Evolutionary conservation across 1,284 basidiomycete species (phyloP), one percentile per base, ranked within the genome.

Genomic region (Marasmius oreades): DNA sequence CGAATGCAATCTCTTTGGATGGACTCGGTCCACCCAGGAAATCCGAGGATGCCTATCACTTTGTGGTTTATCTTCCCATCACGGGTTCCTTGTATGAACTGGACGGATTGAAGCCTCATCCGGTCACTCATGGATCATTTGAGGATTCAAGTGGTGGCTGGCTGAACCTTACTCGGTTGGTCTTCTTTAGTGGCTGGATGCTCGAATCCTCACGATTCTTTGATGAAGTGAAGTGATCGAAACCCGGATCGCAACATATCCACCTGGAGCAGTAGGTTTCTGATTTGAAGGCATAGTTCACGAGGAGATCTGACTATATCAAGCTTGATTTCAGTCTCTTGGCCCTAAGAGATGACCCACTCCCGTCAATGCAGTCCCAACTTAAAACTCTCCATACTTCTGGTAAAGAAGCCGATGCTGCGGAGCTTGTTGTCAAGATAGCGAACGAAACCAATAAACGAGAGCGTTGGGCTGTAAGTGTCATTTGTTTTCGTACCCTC

Each of bases 301-400:
- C 18, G 16, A 8, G n/a, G 28, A 4, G 52, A 11, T 48, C 48
- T 20, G 20, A 53, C 42, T 28, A 47, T 56, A 39, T 51, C 57
- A 58, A 94, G 91, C 77, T 96, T 59, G 91, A 95, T 70, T 97
- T 97, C 77, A 95, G 90, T 71, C 81, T 97, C 37, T 82, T 95
- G 50, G 92, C 92, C 5, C 76, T 97, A 42, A 85, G 88, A 57
- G 85, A 90, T 54, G 91, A 93, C 66, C 88, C 90, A 18, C 66
- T 94, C 18, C 88, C 90, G 18, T 66, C 71, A 6, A 76, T 95
- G 24, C 78, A 86, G 66, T 68, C 74, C 23, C 81, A 86, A 58
- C 69, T 93, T 24, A 70, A 75, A 52, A 66, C 63, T 61, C 71
- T 67, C 63, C 85, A 76, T 69, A 72, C 71, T 16, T 61, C 78